A percentile compares a stretch with the other conserved stretches of the same genome.
phyloP scores from a whole-genome alignment of 129 eudicot species.

The Scalesia atractyloides region DNA sequence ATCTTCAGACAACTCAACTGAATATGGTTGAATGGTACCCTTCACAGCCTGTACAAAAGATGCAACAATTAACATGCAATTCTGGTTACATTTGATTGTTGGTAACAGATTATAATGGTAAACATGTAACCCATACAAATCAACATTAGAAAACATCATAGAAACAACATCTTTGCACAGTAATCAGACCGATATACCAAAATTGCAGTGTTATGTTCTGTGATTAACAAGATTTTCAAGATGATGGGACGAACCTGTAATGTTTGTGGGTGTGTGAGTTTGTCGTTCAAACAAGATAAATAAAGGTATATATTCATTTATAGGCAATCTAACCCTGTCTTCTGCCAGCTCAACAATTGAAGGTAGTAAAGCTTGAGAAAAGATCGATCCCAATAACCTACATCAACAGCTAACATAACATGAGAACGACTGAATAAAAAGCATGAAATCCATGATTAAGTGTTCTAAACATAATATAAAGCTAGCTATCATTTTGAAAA shows the following conservation, averaged over 20 bases:
- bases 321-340: slow-evolving; percentile 66
- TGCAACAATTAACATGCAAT: background rate
- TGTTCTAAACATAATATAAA: slow-evolving; percentile 6
- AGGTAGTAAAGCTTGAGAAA: slow-evolving; percentile 85
- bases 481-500: background rate
- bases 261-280: no score
- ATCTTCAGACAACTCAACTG: slow-evolving; percentile 83
- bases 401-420: slow-evolving; percentile 17
- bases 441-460: background rate
- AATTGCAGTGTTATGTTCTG: slow-evolving; percentile 5
- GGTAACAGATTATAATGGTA: no score
- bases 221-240: background rate
- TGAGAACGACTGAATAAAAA: slow-evolving; percentile 8
- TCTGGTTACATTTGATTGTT: no score
- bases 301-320: no score
- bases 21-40: slow-evolving; percentile 57
- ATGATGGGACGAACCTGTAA: slow-evolving; percentile 39
- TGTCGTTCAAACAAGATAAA: no score
- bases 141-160: background rate
- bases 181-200: background rate
- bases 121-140: no score
- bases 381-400: slow-evolving; percentile 97
- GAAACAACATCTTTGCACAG: background rate
- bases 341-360: slow-evolving; percentile 97
- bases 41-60: slow-evolving; percentile 62